Conservation (phyloP, 1,139 yeast species). For the Candida tunisiensis region DNA sequence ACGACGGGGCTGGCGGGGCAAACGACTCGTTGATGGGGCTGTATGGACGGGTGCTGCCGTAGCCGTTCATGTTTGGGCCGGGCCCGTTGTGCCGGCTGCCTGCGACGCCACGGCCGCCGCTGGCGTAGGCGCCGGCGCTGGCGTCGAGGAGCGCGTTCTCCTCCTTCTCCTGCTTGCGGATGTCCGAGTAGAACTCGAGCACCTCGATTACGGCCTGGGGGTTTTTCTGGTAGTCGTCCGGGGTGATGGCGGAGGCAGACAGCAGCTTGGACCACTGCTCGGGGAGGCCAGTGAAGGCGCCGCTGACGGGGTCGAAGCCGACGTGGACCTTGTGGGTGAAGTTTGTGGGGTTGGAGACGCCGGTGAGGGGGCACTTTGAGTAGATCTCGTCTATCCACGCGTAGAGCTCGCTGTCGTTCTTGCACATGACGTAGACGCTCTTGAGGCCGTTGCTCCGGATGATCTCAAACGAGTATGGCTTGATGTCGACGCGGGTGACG, state of each 20-base stretch:
- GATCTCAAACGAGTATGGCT: slow-evolving; percentile 65
- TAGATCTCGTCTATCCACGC: slow-evolving; percentile 89
- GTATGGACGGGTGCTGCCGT: not conserved
- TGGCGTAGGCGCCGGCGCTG: not conserved
- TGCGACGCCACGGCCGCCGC: not conserved
- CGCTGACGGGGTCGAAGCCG: slow-evolving; percentile 27
- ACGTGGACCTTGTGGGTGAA: slow-evolving; percentile 30
- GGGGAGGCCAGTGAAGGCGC: slow-evolving; percentile 30
- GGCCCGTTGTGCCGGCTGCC: not conserved
- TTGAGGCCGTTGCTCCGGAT: slow-evolving; percentile 38
- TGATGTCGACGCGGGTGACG: slow-evolving; percentile 45
- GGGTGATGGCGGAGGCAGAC: slow-evolving; percentile 25
- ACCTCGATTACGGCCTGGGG: slow-evolving; percentile 61
- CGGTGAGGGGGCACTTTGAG: slow-evolving; percentile 68
- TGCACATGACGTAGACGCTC: slow-evolving; percentile 59
- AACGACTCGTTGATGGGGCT: not conserved
- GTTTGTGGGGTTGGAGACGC: slow-evolving; percentile 34
- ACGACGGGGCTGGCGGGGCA: too few species aligned
- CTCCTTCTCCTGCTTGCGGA: slow-evolving; percentile 5
- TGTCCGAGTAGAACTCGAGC: slow-evolving; percentile 55
- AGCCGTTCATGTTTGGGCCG: not conserved
- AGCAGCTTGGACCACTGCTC: slow-evolving; percentile 27
- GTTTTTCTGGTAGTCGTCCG: slow-evolving; percentile 26
- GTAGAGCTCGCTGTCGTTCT: slow-evolving; percentile 63
- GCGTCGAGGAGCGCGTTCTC: slow-evolving; percentile 1